A percentile compares a stretch with the other conserved stretches of the same genome.
phyloP scores from a whole-genome alignment of 495 filamentous ascomycete species.

The Trichoderma parareesei region DNA sequence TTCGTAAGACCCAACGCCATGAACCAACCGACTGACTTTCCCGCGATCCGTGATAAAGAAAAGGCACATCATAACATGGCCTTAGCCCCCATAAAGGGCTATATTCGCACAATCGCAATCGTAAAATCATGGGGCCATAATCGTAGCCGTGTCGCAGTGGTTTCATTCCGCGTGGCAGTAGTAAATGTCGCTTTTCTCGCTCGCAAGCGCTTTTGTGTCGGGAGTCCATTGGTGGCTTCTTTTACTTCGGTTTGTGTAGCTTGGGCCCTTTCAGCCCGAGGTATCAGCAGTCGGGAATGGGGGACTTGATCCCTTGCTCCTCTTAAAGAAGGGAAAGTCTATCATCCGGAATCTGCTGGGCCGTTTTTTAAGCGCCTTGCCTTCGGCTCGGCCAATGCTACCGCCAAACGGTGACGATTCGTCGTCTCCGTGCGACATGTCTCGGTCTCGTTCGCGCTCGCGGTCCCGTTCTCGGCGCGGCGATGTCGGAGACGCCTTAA shows the following conservation, averaged over 20 bases:
- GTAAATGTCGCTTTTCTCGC: not conserved
- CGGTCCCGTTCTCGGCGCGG: not conserved
- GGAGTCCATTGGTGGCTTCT: too few species aligned
- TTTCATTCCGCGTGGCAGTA: not conserved
- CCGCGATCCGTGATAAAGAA: not conserved
- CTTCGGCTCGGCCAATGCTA: constrained; percentile 22
- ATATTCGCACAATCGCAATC: constrained; percentile 1
- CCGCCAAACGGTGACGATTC: constrained; percentile 19
- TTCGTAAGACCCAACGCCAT: not conserved
- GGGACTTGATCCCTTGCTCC: constrained; percentile 36
- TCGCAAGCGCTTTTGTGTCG: too few species aligned
- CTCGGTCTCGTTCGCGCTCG: not conserved
- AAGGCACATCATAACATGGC: constrained; percentile 3
- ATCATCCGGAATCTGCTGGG: constrained; percentile 40
- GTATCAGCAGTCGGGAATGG: constrained; percentile 24
- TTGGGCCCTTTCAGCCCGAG: constrained; percentile 16
- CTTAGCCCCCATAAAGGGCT: not conserved
- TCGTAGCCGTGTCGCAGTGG: not conserved
- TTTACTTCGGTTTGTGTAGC: not conserved
- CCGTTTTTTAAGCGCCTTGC: constrained; percentile 37
- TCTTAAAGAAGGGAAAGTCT: constrained; percentile 33
- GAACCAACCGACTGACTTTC: constrained; percentile 2
- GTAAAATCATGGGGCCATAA: constrained; percentile 10
- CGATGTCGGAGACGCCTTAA: constrained; percentile 19
- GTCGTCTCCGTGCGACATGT: constrained; percentile 6